phyloP scores from a whole-genome alignment of 768 basidiomycete species.

The Trametes villosa region DNA sequence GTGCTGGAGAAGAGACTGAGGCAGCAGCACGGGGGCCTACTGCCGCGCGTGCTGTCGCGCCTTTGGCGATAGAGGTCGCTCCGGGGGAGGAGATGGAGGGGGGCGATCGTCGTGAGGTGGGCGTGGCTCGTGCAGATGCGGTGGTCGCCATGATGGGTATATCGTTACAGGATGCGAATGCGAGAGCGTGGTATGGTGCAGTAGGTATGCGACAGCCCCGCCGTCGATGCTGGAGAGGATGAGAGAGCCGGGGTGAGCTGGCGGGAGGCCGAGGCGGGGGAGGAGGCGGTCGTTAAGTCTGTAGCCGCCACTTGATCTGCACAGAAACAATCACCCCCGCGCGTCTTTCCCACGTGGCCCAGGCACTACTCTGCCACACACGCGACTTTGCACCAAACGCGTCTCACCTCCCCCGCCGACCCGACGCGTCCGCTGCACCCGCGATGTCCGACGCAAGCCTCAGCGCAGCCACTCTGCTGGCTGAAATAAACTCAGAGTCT shows the following conservation, averaged over 20 bases:
- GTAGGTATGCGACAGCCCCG: constrained; percentile 16
- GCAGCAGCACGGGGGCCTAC: constrained; percentile 59
- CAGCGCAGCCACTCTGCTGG: constrained; percentile 20
- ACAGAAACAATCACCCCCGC: constrained; percentile 24
- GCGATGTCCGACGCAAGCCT: constrained; percentile 10
- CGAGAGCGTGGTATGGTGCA: constrained; percentile 13
- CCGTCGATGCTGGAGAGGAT: background rate
- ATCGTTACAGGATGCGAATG: constrained; percentile 17
- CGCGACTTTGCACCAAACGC: constrained; percentile 5
- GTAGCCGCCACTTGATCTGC: constrained; percentile 14
- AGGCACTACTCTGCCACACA: constrained; percentile 11
- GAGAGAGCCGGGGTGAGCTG: constrained; percentile 17
- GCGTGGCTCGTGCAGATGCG: constrained; percentile 48
- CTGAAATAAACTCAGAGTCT: constrained; percentile 20
- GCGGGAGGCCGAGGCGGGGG: constrained; percentile 12
- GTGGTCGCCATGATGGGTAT: constrained; percentile 48
- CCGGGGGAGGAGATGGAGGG: constrained; percentile 49
- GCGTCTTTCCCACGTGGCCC: constrained; percentile 24
- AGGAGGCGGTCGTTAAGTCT: constrained; percentile 23
- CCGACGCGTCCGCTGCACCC: background rate
- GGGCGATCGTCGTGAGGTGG: constrained; percentile 50
- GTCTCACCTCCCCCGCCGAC: background rate
- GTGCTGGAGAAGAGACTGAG: constrained; percentile 52
- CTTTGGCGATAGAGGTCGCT: constrained; percentile 48
- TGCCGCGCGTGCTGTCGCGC: constrained; percentile 68